Evolutionary conservation across 805 yeast genomes (phyloP).

Genomic region (Wickerhamiella brachini): DNA sequence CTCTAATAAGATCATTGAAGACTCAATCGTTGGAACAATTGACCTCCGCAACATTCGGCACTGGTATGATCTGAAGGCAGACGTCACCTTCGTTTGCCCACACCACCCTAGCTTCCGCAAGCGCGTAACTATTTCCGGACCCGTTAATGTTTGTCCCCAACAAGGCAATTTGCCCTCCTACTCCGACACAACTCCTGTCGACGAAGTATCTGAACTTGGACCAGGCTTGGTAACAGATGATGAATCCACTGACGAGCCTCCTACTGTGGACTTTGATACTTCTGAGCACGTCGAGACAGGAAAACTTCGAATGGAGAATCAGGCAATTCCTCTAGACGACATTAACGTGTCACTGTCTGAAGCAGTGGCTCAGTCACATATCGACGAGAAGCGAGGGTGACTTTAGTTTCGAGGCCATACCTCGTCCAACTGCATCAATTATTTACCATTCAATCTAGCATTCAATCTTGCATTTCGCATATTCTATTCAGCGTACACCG

Average conservation of each 20-base stretch:
- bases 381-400: not conserved
- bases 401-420: too few species aligned
- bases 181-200: not conserved
- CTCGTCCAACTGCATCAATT: too few species aligned
- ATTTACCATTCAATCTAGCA: too few species aligned
- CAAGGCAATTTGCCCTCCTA: not conserved
- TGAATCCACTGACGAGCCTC: not conserved
- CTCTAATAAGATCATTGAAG: not conserved
- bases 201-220: not conserved
- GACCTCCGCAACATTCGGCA: not conserved
- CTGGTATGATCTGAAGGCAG: not conserved
- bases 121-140: not conserved
- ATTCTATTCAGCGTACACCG: not conserved
- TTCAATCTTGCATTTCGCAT: not conserved
- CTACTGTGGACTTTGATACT: not conserved
- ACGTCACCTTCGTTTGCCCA: not conserved
- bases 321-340: not conserved
- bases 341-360: not conserved
- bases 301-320: not conserved
- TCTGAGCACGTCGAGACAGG: not conserved
- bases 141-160: not conserved
- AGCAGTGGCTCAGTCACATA: not conserved
- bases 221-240: not conserved
- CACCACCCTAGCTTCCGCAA: not conserved
- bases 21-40: not conserved